Evolutionary conservation across 306 rosid genomes (phyloP).

Genomic region (Castanea sativa): DNA sequence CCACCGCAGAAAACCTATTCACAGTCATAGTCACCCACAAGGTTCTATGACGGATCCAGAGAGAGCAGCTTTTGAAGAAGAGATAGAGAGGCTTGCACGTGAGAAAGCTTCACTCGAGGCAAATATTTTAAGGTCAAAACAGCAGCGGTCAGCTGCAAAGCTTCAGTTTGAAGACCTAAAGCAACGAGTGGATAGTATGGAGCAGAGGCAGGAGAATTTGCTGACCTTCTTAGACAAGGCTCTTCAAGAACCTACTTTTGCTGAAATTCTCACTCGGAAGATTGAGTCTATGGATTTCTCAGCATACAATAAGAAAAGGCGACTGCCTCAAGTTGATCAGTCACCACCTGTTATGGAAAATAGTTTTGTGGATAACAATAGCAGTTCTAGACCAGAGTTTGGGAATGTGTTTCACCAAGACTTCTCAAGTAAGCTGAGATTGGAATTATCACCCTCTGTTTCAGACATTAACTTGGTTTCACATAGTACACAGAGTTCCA

Average conservation of each 20-base stretch:
- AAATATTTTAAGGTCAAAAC: constrained; percentile 51
- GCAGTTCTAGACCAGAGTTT: constrained; percentile 60
- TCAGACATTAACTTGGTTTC: constrained; percentile 83
- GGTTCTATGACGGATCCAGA: constrained; percentile 76
- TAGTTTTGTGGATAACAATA: constrained; percentile 60
- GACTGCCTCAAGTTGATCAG: constrained; percentile 65
- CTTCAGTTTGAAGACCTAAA: constrained; percentile 53
- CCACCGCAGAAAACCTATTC: constrained; percentile 96
- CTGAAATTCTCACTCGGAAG: constrained; percentile 61
- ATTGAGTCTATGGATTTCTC: constrained; percentile 78
- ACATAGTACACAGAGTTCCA: constrained; percentile 86
- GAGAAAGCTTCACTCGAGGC: constrained; percentile 73
- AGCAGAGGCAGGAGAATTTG: constrained; percentile 67
- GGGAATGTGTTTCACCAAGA: constrained; percentile 80
- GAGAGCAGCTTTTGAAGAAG: constrained; percentile 84
- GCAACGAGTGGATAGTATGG: constrained; percentile 55
- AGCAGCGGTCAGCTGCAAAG: constrained; percentile 57
- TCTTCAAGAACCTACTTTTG: constrained; percentile 63
- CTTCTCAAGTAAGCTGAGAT: constrained; percentile 73
- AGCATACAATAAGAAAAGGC: constrained; percentile 79
- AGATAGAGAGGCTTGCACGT: constrained; percentile 66
- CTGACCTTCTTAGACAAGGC: constrained; percentile 56
- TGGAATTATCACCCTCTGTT: constrained; percentile 79
- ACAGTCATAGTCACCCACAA: constrained; percentile 95
- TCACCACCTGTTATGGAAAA: constrained; percentile 50